These are phyloP conservation scores for Picochlorum sp. DNA, from an alignment of 139 green algal species.

Conservation along the genomic window DNA sequence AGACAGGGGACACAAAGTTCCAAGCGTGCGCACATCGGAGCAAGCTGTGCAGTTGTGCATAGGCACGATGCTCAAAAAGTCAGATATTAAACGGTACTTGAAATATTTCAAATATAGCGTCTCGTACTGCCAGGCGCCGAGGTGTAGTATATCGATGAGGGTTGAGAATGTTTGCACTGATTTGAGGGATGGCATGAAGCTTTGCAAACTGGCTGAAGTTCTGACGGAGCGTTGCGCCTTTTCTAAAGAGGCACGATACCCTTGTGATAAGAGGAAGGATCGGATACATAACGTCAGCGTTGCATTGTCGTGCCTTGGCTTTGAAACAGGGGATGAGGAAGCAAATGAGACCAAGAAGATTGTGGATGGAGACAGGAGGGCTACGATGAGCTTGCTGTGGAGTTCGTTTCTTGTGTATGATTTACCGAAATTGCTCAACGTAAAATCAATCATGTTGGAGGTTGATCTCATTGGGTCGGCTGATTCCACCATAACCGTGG, in stretches of 20 bases:
- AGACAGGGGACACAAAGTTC: not conserved
- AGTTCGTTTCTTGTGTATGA: not conserved
- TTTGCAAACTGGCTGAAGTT: constrained; percentile 55
- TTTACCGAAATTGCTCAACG: not conserved
- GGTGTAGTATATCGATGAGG: constrained; percentile 50
- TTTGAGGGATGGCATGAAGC: constrained; percentile 55
- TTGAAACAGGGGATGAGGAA: not conserved
- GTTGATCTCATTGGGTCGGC: not conserved
- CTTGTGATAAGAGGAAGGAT: constrained; percentile 26
- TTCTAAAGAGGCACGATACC: constrained; percentile 21
- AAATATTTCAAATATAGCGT: constrained; percentile 50
- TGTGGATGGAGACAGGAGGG: constrained; percentile 44
- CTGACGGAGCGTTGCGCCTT: not conserved
- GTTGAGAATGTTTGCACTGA: constrained; percentile 50
- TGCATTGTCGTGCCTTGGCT: constrained; percentile 18
- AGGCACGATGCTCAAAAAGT: constrained; percentile 52
- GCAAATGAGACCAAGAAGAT: constrained; percentile 30
- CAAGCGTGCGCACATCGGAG: constrained; percentile 32
- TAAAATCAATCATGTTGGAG: not conserved
- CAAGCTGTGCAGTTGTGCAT: constrained; percentile 30
- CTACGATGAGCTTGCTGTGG: constrained; percentile 56
- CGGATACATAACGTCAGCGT: constrained; percentile 43
- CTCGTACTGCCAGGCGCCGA: constrained; percentile 44
- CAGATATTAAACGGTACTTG: constrained; percentile 59
- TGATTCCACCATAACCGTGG: not conserved